Base-by-base conservation (phyloP, 768 basidiomycete genomes). In the Suillus luteus region DNA sequence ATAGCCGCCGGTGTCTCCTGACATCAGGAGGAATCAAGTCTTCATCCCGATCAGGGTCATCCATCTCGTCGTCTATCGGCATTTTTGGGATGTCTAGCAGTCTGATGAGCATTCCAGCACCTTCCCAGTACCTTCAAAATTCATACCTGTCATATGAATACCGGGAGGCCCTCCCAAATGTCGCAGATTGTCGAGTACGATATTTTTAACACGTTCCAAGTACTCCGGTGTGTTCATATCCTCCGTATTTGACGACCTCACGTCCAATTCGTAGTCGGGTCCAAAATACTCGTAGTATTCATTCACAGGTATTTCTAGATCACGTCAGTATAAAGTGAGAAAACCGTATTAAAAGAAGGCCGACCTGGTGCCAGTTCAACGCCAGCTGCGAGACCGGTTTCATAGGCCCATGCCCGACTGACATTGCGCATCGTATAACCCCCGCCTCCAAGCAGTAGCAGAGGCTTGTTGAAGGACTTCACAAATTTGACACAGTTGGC, bases 241-340 rank as follows among this genome's bases (percentile, higher is more conserved):
- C 68, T 97, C 95, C 65, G 94, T 91, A 73, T 99, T 99, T 14
- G 93, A 95, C 14, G 94, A 80, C 70, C 90, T 93, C 35, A 99
- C 97, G 73, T 99, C 94, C 38, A 99, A 84, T 73, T 95, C 87
- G 71, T 99, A 98, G 71, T 96, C 94, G 3, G 97, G 97, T 0
- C 97, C 97, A 75, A 98, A 99, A 76, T 99, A 99, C 73, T 99
- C 96, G 72, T 96, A 99, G 78, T 99, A 99, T 78, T 99, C 97
- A 71, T 99, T 99, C 67, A 96, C 90, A 2, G 97, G 97, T 61
- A 99, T 96, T 72, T 93, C 96, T 96, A 70, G n/a, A n/a, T 24
- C 33, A 31, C 14, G 63, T 68, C 51, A 67, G 67, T 59, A 59
- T 40, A 5, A 43, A 11, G n/a, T 61, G 17, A n/a, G 57, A 59